Conservation (phyloP, 2,329 filamentous ascomycete genomes). For the Ascocoryne sarcoides region DNA sequence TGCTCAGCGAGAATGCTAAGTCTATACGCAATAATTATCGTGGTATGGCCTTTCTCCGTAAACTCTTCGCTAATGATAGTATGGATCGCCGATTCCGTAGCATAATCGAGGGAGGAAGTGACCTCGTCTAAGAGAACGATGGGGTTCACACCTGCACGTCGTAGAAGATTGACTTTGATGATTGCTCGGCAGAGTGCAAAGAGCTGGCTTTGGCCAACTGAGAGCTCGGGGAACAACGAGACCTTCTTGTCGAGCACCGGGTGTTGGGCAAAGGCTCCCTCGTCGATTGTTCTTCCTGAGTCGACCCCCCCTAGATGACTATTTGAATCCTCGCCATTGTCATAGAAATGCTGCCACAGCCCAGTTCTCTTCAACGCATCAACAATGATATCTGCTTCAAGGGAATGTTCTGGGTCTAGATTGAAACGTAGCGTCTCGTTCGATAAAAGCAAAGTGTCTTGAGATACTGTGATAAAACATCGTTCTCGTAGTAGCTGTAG, state of each 20-base stretch:
- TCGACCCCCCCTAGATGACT: too few species aligned
- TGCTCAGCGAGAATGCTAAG: constrained; percentile 21
- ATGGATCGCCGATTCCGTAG: constrained; percentile 28
- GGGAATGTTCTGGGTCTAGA: constrained; percentile 31
- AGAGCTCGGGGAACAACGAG: neutral
- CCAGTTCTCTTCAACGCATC: constrained; percentile 70
- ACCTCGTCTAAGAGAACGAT: constrained; percentile 36
- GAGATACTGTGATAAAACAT: constrained; percentile 34
- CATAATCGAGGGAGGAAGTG: constrained; percentile 32
- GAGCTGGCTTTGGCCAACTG: constrained; percentile 3
- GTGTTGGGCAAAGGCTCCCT: too few species aligned
- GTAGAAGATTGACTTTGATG: constrained; percentile 22
- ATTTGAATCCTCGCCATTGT: neutral
- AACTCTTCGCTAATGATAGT: constrained; percentile 29
- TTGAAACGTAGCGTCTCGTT: constrained; percentile 22
- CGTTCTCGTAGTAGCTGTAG: constrained; percentile 31
- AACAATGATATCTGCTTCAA: constrained; percentile 61
- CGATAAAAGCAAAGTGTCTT: constrained; percentile 34
- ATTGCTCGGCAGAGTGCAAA: constrained; percentile 36
- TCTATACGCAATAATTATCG: constrained; percentile 31
- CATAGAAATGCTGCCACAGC: constrained; percentile 6
- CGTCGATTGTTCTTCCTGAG: too few species aligned
- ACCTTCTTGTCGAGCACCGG: neutral
- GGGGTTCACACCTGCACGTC: constrained; percentile 18
- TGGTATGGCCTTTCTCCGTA: constrained; percentile 22